Evolutionary conservation across 2,329 filamentous ascomycete genomes (phyloP).

Genomic region (Penicillium janthinellum): DNA sequence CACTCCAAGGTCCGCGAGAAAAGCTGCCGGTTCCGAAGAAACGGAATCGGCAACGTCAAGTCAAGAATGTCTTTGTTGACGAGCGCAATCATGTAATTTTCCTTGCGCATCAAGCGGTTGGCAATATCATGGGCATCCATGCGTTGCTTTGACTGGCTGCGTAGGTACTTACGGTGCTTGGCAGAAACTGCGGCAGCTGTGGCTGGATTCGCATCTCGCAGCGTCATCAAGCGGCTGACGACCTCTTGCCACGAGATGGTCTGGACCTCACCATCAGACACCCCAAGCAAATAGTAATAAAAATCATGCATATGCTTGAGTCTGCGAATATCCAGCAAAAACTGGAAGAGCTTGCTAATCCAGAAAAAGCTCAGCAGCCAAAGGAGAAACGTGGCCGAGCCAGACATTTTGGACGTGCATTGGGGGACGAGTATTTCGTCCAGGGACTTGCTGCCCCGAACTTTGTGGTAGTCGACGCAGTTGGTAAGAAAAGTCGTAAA

Average conservation of each 20-base stretch:
- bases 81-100: slow-evolving; percentile 95
- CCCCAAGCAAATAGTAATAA: slow-evolving; percentile 77
- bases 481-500: slow-evolving; percentile 82
- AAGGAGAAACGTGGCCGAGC: slow-evolving; percentile 73
- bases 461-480: slow-evolving; percentile 77
- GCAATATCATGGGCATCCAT: slow-evolving; percentile 97
- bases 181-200: slow-evolving; percentile 68
- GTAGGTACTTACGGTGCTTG: slow-evolving; percentile 64
- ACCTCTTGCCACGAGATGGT: slow-evolving; percentile 93
- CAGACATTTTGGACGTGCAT: slow-evolving; percentile 75
- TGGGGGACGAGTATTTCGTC: slow-evolving; percentile 67
- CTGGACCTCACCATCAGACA: slow-evolving; percentile 85
- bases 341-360: slow-evolving; percentile 75
- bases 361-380: slow-evolving; percentile 88
- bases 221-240: slow-evolving; percentile 78
- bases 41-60: slow-evolving; percentile 81
- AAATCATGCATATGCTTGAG: slow-evolving; percentile 81
- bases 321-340: slow-evolving; percentile 71
- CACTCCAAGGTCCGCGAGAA: slow-evolving; percentile 90
- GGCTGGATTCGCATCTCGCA: slow-evolving; percentile 83
- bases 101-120: slow-evolving; percentile 91
- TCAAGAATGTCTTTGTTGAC: slow-evolving; percentile 97
- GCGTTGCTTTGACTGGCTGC: slow-evolving; percentile 86
- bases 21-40: slow-evolving; percentile 74
- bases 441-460: slow-evolving; percentile 66